Conservation (phyloP, 202 grass and related monocot genomes). For the Schoenoplectus triqueter region DNA sequence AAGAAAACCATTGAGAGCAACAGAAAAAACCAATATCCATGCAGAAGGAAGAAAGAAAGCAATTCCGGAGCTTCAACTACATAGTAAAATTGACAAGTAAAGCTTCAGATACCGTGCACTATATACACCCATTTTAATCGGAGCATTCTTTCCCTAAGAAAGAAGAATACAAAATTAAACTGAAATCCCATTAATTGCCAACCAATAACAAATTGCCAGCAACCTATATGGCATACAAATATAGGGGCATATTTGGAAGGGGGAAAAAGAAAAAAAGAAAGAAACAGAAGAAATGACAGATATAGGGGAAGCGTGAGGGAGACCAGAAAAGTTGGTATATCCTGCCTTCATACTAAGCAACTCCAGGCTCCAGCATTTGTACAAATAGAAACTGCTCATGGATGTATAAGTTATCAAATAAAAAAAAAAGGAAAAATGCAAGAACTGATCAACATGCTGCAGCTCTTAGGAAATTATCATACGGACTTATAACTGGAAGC, state of each 20-base stretch:
- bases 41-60: neutral
- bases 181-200: constrained; percentile 14
- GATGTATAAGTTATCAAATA: constrained; percentile 25
- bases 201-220: constrained; percentile 5
- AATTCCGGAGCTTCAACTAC: constrained; percentile 12
- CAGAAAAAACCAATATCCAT: neutral
- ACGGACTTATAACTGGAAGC: constrained; percentile 81
- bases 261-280: constrained; percentile 15
- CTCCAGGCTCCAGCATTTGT: constrained; percentile 39
- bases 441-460: constrained; percentile 57
- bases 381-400: constrained; percentile 47
- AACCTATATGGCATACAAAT: constrained; percentile 16
- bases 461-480: constrained; percentile 87
- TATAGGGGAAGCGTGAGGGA: neutral
- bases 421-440: constrained; percentile 18
- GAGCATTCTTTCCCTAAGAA: constrained; percentile 30
- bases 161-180: constrained; percentile 26
- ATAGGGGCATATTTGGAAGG: neutral
- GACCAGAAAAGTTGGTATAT: neutral
- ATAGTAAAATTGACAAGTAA: neutral
- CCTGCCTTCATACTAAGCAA: constrained; percentile 24
- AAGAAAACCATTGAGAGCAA: neutral
- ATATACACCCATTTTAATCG: constrained; percentile 16
- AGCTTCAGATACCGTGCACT: constrained; percentile 3
- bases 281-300: constrained; percentile 18